phyloP scores from a whole-genome alignment of 495 filamentous ascomycete species.

The Aspergillus sparsus region DNA sequence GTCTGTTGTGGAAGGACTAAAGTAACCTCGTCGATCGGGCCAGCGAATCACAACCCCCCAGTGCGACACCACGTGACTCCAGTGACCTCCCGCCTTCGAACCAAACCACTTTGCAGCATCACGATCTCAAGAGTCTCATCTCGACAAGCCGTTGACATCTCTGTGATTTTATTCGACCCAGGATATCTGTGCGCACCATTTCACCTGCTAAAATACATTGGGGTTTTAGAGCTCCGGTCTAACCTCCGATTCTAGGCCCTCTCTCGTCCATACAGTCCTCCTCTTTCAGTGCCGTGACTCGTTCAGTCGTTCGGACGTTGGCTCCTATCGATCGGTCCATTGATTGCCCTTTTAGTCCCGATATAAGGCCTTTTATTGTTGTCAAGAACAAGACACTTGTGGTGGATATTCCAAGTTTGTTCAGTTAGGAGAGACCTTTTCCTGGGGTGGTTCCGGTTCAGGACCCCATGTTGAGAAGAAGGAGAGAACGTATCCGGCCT shows the following conservation, averaged over 20 bases:
- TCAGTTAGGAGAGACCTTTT: conserved; percentile 17
- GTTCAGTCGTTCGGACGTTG: conserved; percentile 30
- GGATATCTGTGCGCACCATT: conserved; percentile 17
- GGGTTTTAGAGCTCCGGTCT: conserved; percentile 17
- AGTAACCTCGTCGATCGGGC: conserved; percentile 9
- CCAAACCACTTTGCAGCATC: conserved; percentile 43
- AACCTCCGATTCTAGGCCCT: conserved; percentile 22
- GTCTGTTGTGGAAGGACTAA: background rate
- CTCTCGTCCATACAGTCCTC: conserved; percentile 14
- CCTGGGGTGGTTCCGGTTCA: conserved; percentile 40
- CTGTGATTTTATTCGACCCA: conserved; percentile 22
- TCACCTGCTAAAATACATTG: conserved; percentile 14
- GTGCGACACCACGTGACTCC: conserved; percentile 34
- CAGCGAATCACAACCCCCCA: conserved; percentile 28
- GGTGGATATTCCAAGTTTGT: conserved; percentile 18
- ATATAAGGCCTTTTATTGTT: conserved; percentile 7
- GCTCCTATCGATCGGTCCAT: conserved; percentile 34
- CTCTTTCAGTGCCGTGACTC: conserved; percentile 34
- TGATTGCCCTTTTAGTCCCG: conserved; percentile 15
- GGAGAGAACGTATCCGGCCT: conserved; percentile 51
- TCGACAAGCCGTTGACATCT: conserved; percentile 22
- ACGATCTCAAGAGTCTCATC: conserved; percentile 21
- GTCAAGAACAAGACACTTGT: conserved; percentile 16
- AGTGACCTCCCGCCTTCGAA: conserved; percentile 45
- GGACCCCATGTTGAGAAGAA: conserved; percentile 55